Evolutionary conservation across 2,329 filamentous ascomycete species (phyloP).

Genomic region (Pestalotiopsis sp.): DNA sequence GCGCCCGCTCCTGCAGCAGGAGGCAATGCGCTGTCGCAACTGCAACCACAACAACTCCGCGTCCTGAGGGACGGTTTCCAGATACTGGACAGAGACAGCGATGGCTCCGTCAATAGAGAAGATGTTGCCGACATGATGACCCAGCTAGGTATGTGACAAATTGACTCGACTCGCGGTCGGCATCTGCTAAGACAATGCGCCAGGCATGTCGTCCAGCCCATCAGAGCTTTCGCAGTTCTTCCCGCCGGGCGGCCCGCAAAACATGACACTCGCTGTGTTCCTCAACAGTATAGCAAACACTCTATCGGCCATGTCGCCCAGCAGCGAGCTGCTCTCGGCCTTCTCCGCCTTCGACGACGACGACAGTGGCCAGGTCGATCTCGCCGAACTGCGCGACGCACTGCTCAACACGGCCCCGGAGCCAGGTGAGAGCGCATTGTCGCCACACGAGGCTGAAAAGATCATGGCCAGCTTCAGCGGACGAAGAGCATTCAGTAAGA

Average conservation of each 20-base stretch:
- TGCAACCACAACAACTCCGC: slow-evolving; percentile 81
- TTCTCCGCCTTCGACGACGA: slow-evolving; percentile 96
- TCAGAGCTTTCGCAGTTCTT: slow-evolving; percentile 81
- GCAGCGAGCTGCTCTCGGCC: slow-evolving; percentile 80
- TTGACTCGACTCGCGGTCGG: not conserved
- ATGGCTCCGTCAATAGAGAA: slow-evolving; percentile 77
- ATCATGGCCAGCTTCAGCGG: slow-evolving; percentile 87
- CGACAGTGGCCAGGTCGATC: slow-evolving; percentile 89
- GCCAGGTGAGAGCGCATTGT: slow-evolving; percentile 63
- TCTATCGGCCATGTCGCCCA: slow-evolving; percentile 72
- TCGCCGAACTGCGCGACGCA: slow-evolving; percentile 79
- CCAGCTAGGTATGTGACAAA: slow-evolving; percentile 63
- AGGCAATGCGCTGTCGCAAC: slow-evolving; percentile 63
- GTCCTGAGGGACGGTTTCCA: slow-evolving; percentile 91
- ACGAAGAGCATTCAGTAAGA: slow-evolving; percentile 32
- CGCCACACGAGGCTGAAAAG: slow-evolving; percentile 76
- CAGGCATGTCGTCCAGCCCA: slow-evolving; percentile 72
- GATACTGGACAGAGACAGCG: slow-evolving; percentile 86
- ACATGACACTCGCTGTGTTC: slow-evolving; percentile 82
- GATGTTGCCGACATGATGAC: slow-evolving; percentile 86
- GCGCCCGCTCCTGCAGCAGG: slow-evolving; percentile 38
- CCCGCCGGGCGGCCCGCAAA: slow-evolving; percentile 67
- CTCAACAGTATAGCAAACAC: slow-evolving; percentile 78
- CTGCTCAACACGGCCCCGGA: slow-evolving; percentile 81
- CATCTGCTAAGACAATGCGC: not conserved